Evolutionary conservation across 2,329 filamentous ascomycete species (phyloP).

Genomic region (Ascochyta rabiei): DNA sequence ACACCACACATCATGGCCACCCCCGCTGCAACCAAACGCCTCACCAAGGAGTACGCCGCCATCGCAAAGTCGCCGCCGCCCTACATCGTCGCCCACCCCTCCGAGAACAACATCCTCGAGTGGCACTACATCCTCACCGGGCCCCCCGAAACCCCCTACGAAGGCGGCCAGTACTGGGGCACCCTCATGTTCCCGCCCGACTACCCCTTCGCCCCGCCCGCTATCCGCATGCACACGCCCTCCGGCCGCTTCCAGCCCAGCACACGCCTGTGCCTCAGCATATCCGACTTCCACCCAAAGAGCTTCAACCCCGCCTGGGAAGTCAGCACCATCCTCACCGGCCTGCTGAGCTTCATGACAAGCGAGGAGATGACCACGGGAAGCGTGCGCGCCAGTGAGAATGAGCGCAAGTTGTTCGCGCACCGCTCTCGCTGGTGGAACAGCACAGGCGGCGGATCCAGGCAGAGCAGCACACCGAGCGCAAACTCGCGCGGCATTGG

Average conservation of each 20-base stretch:
- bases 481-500: constrained; percentile 64
- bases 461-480: constrained; percentile 55
- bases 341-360: constrained; percentile 96
- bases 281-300: constrained; percentile 97
- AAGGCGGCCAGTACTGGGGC: constrained; percentile 97
- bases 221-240: constrained; percentile 98
- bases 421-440: constrained; percentile 93
- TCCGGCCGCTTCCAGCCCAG: constrained; percentile 94
- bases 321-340: constrained; percentile 93
- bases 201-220: constrained; percentile 95
- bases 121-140: constrained; percentile 98
- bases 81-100: constrained; percentile 87
- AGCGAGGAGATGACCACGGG: constrained; percentile 98
- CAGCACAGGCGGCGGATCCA: constrained; percentile 83
- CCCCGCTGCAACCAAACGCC: constrained; percentile 50
- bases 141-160: constrained; percentile 90
- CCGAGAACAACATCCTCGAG: constrained; percentile 88
- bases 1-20: constrained; percentile 43
- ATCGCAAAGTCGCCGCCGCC: constrained; percentile 80
- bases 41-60: constrained; percentile 68
- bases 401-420: constrained; percentile 80
- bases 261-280: constrained; percentile 89
- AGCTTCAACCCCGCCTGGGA: constrained; percentile 99
- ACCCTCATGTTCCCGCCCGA: constrained; percentile 93
- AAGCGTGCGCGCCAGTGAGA: constrained; percentile 75